Base-by-base conservation (phyloP, 2,329 filamentous ascomycete species). In the Aspergillus glaucus region DNA sequence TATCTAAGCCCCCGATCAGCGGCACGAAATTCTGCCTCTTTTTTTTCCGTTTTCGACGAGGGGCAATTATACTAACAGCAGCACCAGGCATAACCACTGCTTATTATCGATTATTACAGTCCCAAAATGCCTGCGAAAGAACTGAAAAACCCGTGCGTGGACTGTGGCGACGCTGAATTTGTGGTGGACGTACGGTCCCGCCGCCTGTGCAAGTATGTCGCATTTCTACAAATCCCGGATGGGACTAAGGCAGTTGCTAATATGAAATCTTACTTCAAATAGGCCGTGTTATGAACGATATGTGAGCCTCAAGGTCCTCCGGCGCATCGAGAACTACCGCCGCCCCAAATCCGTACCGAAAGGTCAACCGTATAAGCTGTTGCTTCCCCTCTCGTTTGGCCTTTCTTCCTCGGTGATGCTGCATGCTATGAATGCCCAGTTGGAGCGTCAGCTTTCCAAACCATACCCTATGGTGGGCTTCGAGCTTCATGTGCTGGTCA, bases 311-410 rank as follows among this genome's bases (percentile, higher is more conserved):
- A 97, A 97, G 69, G 79, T 84, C 52, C 79, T 88, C 57, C 92
- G 92, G 68, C 87, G 90, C 43, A 80, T 87, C 73, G 82, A 85
- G 57, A 76, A 76, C 37, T 87, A 85, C 62, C 75, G 79, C 42
- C 75, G 82, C 34, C 57, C 60, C 43, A 40, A 40, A 22, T 21
- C 37, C 37, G 19, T 40, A 2, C 59, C 69, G 19, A 66, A 69
- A 49, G 70, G 71, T 40, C 62, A 70, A 45, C 70, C 71, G 49
- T 73, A 71, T 56, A 79, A 70, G 57, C 79, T 95, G 43, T 73
- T 95, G 15, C 73, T 95, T 17, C 88, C 90, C 5, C 73, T 96
- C 1, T 95, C 91, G 0, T 85, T 89, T 60, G 92, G 93, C 0
- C 75, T 86, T 1, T 93, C 87, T 1, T 97, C 92, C 0, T 78